Evolutionary conservation across 2,329 filamentous ascomycete species (phyloP).

Genomic region (Verticillium klebahnii): DNA sequence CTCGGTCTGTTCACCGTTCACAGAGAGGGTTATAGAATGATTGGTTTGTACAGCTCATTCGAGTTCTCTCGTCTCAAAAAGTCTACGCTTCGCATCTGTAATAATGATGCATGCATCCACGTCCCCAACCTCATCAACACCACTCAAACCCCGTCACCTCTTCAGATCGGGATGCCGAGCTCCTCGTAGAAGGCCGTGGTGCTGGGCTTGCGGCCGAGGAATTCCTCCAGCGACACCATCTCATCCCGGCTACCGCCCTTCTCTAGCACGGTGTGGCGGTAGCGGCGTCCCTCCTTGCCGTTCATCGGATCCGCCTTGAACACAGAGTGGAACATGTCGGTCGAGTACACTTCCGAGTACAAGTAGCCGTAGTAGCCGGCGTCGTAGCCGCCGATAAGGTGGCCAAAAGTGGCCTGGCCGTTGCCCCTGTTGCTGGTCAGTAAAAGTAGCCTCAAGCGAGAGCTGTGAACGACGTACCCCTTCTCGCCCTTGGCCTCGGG

Average conservation of each 20-base stretch:
- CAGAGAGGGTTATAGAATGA: background rate
- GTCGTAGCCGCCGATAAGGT: constrained; percentile 80
- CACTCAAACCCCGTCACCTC: background rate
- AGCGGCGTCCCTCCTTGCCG: constrained; percentile 65
- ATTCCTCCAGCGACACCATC: constrained; percentile 74
- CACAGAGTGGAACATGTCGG: constrained; percentile 80
- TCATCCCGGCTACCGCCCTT: constrained; percentile 75
- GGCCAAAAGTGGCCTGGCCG: constrained; percentile 75
- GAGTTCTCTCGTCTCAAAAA: background rate
- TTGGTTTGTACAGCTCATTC: background rate
- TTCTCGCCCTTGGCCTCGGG: constrained; percentile 61
- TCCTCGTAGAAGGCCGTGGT: constrained; percentile 78
- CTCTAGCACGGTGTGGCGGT: constrained; percentile 74
- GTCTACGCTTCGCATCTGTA: background rate
- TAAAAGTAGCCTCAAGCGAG: background rate
- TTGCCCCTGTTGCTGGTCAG: constrained; percentile 61
- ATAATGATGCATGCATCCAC: background rate
- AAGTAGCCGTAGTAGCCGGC: constrained; percentile 78
- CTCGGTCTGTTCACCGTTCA: no score
- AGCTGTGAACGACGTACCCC: constrained; percentile 33
- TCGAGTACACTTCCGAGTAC: constrained; percentile 73
- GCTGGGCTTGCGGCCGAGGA: constrained; percentile 71
- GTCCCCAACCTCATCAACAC: background rate
- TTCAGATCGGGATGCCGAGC: constrained; percentile 43
- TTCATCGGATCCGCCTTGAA: constrained; percentile 80